Evolutionary conservation across 1,284 basidiomycete genomes (phyloP).

Genomic region (Leccinum griseonigrum): DNA sequence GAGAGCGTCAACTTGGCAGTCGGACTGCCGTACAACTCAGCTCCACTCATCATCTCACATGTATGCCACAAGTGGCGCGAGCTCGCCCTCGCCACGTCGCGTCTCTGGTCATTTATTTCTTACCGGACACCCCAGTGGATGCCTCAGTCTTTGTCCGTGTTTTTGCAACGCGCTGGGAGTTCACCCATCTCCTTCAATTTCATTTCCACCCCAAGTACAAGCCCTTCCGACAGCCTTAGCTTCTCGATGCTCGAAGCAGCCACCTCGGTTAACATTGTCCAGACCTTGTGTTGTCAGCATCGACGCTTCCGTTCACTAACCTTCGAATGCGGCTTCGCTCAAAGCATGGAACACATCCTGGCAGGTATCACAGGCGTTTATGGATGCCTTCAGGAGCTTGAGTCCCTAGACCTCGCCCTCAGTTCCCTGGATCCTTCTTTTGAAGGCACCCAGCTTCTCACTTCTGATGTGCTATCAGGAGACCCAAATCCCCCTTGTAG

Average conservation of each 20-base stretch:
- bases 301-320: constrained; percentile 35
- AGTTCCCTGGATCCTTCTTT: constrained; percentile 25
- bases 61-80: constrained; percentile 47
- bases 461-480: constrained; percentile 19
- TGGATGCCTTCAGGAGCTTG: constrained; percentile 31
- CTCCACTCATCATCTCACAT: constrained; percentile 42
- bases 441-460: constrained; percentile 25
- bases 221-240: constrained; percentile 4
- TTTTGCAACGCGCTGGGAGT: constrained; percentile 36
- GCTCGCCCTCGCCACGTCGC: constrained; percentile 39
- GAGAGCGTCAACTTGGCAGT: constrained; percentile 15
- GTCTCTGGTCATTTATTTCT: constrained; percentile 44
- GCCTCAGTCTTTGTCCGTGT: constrained; percentile 27
- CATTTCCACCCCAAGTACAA: constrained; percentile 17
- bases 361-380: constrained; percentile 17
- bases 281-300: constrained; percentile 23
- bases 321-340: constrained; percentile 33
- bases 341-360: constrained; percentile 29
- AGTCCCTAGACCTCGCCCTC: constrained; percentile 35
- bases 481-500: constrained; percentile 7
- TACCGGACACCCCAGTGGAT: constrained; percentile 31
- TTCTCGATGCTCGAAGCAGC: constrained; percentile 13
- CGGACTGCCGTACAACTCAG: constrained; percentile 27
- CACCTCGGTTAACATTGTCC: constrained; percentile 23
- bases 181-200: constrained; percentile 39